Base-by-base conservation (phyloP, 164 flowering plant genomes). In the Dillenia turbinata region DNA sequence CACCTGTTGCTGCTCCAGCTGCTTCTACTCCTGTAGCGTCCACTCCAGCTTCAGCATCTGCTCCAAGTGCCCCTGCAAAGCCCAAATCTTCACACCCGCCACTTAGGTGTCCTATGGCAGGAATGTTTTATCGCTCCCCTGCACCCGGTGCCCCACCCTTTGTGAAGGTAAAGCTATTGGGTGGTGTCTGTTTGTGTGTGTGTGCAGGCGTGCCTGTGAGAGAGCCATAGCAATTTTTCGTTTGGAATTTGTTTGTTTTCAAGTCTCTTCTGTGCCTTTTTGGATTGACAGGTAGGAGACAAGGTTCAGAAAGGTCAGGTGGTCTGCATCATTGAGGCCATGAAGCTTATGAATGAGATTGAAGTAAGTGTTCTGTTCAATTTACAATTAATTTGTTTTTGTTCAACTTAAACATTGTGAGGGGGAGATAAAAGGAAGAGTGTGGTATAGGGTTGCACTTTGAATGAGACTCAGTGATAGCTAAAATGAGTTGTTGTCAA, bases 91-190 rank as follows among this genome's bases (percentile, higher is more conserved):
- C 92, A 9, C 72, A 54, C 71, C 91, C 92, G 54, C 78, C 91
- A 53, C 73, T 88, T 57, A 90, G 83, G 67, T 74, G 85, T 63
- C 97, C 97, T 52, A 90, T 90, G 95, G 87, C 95, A 8, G 95
- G 95, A 47, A 88, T 93, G 62, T 85, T 90, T 71, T 90, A 90
- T 57, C 63, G 89, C 43, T 57, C 77, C 69, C 80, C 95, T 12
- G 88, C 61, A 57, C 97, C 93, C 55, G 81, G 83, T 22, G 91
- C 76, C 71, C 91, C 90, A 11, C 79, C 91, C 66, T 85, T 90
- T 76, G 91, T 90, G 10, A 83, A 88, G 91, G 95, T 90, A 46
- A 61, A 54, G 54, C n/a, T 9, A 4, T 15, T 6, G 26, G 19
- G 56, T 15, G n/a, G 16, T 15, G 14, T 15, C 9, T 11, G 0